These are phyloP conservation scores for Conticribra weissflogii DNA, from an alignment of 108 stramenopile species.

Conservation along the genomic window DNA sequence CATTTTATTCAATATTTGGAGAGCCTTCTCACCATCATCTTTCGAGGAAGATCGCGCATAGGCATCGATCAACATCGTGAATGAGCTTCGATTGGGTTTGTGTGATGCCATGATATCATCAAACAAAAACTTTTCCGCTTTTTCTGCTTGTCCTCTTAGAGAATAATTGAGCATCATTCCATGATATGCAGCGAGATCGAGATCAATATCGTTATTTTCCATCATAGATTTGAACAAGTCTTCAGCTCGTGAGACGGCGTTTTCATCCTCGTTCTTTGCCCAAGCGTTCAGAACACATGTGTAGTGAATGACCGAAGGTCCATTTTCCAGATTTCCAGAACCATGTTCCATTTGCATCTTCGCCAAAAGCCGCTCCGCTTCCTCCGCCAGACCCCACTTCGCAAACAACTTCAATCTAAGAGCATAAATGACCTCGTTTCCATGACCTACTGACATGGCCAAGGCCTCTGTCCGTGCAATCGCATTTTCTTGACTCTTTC, in stretches of 20 bases:
- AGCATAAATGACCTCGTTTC: conserved; percentile 33
- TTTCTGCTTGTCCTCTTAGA: conserved; percentile 29
- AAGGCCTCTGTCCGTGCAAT: conserved; percentile 32
- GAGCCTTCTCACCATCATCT: conserved; percentile 30
- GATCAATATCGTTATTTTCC: conserved; percentile 1
- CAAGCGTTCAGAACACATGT: conserved; percentile 57
- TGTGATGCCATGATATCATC: conserved; percentile 30
- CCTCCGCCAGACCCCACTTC: conserved; percentile 38
- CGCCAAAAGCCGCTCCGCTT: conserved; percentile 35
- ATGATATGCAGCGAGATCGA: conserved; percentile 46
- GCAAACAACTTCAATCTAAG: conserved; percentile 32
- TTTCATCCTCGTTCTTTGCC: conserved; percentile 48
- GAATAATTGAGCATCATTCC: conserved; percentile 46
- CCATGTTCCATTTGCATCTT: conserved; percentile 14
- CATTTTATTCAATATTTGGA: conserved; percentile 43
- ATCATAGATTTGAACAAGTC: conserved; percentile 45
- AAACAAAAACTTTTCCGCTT: conserved; percentile 41
- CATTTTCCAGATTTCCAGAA: background rate
- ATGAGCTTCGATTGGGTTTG: conserved; percentile 50
- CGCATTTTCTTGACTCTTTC: conserved; percentile 30
- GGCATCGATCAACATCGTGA: conserved; percentile 67
- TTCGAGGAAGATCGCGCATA: conserved; percentile 18
- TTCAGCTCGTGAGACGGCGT: conserved; percentile 35
- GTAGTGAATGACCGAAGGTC: conserved; percentile 38
- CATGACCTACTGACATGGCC: conserved; percentile 4